Conservation (phyloP, 2,329 filamentous ascomycete genomes). For the Aspergillus sclerotialis region DNA sequence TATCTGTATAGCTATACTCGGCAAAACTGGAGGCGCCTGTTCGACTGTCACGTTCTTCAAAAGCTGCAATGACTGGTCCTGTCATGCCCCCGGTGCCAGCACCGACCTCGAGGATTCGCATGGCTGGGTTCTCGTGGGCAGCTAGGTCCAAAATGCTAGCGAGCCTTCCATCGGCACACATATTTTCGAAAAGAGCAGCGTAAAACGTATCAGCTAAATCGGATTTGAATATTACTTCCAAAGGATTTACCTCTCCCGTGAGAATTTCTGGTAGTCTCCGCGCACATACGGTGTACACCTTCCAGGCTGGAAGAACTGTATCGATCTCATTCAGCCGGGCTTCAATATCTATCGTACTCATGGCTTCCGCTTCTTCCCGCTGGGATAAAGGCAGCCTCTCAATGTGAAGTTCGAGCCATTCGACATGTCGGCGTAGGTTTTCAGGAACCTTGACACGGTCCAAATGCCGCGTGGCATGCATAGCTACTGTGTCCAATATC, state of each 20-base stretch:
- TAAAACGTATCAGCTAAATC: slow-evolving; percentile 31
- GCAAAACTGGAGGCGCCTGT: slow-evolving; percentile 3
- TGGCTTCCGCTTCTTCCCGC: slow-evolving; percentile 6
- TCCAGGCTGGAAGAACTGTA: slow-evolving; percentile 22
- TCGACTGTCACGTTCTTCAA: slow-evolving; percentile 5
- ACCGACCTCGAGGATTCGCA: slow-evolving; percentile 8
- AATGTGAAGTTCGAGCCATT: slow-evolving; percentile 26
- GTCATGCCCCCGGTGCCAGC: slow-evolving; percentile 8
- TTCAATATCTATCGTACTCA: slow-evolving; percentile 21
- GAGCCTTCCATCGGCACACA: slow-evolving; percentile 5
- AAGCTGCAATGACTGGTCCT: slow-evolving; percentile 3
- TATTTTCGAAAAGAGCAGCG: slow-evolving; percentile 6
- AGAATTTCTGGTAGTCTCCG: slow-evolving; percentile 27
- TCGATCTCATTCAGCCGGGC: slow-evolving; percentile 19
- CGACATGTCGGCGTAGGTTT: slow-evolving; percentile 15
- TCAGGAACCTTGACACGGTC: slow-evolving; percentile 1
- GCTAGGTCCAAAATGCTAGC: slow-evolving; percentile 5
- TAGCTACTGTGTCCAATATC: background rate
- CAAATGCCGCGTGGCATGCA: slow-evolving; percentile 11
- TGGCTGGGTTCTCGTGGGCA: slow-evolving; percentile 5
- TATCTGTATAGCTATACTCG: slow-evolving; percentile 10
- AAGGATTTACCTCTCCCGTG: slow-evolving; percentile 24
- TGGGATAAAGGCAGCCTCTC: slow-evolving; percentile 8
- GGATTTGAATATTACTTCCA: slow-evolving; percentile 31
- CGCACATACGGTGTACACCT: slow-evolving; percentile 21